Percentiles rank a stretch among this genome's conserved stretches.
These are phyloP conservation scores for Dactylonectria estremocensis DNA, from an alignment of 2,329 filamentous ascomycete species.

Conservation along the genomic window DNA sequence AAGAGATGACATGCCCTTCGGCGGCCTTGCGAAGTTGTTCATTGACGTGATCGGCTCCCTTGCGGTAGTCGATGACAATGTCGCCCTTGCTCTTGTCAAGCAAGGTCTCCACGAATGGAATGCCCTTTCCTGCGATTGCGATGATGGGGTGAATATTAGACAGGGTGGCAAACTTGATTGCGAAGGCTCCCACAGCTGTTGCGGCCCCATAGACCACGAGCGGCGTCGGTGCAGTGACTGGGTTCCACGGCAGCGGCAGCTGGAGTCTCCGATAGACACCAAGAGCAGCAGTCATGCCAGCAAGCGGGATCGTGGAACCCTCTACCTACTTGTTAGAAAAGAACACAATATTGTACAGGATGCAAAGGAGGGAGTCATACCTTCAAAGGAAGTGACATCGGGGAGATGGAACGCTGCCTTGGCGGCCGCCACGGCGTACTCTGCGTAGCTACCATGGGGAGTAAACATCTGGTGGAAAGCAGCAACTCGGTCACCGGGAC, in stretches of 20 bases:
- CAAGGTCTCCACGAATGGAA: not conserved
- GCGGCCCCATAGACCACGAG: conserved; percentile 6
- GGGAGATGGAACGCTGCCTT: not conserved
- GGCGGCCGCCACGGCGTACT: not conserved
- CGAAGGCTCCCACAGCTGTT: conserved; percentile 8
- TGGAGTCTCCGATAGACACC: not conserved
- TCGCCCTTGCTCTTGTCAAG: conserved; percentile 2
- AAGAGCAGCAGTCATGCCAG: conserved; percentile 3
- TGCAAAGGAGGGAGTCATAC: not conserved
- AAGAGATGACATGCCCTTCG: no score
- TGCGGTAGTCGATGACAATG: conserved; percentile 16
- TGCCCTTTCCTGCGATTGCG: not conserved
- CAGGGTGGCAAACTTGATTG: not conserved
- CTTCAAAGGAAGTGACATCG: not conserved
- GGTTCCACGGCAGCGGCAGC: conserved; percentile 1
- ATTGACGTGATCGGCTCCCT: conserved; percentile 5
- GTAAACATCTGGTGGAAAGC: conserved; percentile 1
- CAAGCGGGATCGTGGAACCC: conserved; percentile 9
- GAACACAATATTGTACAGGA: no score
- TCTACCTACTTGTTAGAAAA: not conserved
- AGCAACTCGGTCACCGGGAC: not conserved
- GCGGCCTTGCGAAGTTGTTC: no score
- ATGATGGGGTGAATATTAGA: conserved; percentile 21
- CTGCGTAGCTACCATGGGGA: not conserved
- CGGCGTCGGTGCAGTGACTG: not conserved